Base-by-base conservation (phyloP, 208 protist genomes). In the Trypanosoma avium region DNA sequence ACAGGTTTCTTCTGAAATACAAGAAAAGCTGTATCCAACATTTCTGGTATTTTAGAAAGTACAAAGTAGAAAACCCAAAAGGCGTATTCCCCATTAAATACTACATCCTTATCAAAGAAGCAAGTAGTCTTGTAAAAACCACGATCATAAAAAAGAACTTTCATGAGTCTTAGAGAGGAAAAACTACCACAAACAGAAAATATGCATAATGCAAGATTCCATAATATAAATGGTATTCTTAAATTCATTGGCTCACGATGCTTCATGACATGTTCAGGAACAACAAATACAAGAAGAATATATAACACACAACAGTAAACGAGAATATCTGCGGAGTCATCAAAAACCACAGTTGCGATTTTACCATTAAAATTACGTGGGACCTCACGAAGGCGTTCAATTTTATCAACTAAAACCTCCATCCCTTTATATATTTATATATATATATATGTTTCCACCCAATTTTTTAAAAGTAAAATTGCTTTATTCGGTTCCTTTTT, bases 21-120 rank as follows among this genome's bases (percentile, higher is more conserved):
- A 10, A 96, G 75, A 48, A 96, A 94, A 48, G 67, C 75, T 17
- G 90, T 96, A 64, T 90, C 84, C 21, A 96, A 40, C 82, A 94
- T 86, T 67, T 96, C 90, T 1, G 86, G 86, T 26, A 93, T 90
- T 68, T 96, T 96, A 50, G 75, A 86, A n/a, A 94, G 64, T 50
- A 88, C 76, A 69, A 96, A 96, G 40, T 75, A 8, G 21, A 54
- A 53, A 9, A 96, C 71, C 56, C 82, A 96, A 36, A 86, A 69
- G 15, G 83, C 87, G 1, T 78, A 71, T 2, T 74, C 70, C 21
- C 81, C 79, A 40, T 93, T 74, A 63, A 73, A 92, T 53, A 78
- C 79, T 8, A 81, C 15, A 10, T 64, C 69, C 13, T 62, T 56
- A 26, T 88, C 75, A 61, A 75, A 89, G 19, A 73, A 67, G 46